Evolutionary conservation across 2,329 filamentous ascomycete genomes (phyloP), one percentile per base, ranked within the genome.

Genomic region (Fusarium nelsonii): DNA sequence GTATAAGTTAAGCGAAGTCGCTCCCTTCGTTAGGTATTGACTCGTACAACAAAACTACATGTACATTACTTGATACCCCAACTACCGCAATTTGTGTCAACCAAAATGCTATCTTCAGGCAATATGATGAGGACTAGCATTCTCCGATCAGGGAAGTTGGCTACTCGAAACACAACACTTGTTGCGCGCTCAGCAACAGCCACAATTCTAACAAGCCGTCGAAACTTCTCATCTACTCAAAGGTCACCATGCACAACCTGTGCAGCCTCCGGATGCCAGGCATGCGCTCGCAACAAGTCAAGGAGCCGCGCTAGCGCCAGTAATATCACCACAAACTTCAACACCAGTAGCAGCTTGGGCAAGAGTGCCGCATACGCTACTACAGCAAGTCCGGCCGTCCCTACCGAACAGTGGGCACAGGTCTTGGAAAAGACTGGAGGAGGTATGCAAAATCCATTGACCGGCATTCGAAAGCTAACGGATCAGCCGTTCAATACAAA

Each of bases 391-490:
- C 61, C 71, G 7, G 26, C 86, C 51, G 86, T 97, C 74, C 94
- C 94, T 53, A 88, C 85, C 33, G 90, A 90, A 80, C 94, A 97
- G 84, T 95, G 91, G 92, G 94, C 94, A 39, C 92, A 95, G 81
- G 92, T 97, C 70, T 84, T 94, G 72, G 91, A 97, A 79, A 86
- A 92, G 83, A 89, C 85, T 58, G 92, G 92, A 65, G 89, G 88
- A 48, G 85, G 89, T 82, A 83, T 75, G 67, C 12, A 3, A 6
- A 6, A 2, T 48, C 12, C 4, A 2, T 2, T 4, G 0, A 4
- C 3, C 4, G 15, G 30, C 3, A 1, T 15, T 1, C 14, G n/a
- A 11, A 6, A 8, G 18, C 63, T 70, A 32, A 71, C 20, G 16
- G 2, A 59, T 9, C 62, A 88, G 87, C 86, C 64, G 83, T 88